These are phyloP conservation scores for Solanum aculeatissimum DNA, from an alignment of 305 asterid genomes.

Conservation along the genomic window DNA sequence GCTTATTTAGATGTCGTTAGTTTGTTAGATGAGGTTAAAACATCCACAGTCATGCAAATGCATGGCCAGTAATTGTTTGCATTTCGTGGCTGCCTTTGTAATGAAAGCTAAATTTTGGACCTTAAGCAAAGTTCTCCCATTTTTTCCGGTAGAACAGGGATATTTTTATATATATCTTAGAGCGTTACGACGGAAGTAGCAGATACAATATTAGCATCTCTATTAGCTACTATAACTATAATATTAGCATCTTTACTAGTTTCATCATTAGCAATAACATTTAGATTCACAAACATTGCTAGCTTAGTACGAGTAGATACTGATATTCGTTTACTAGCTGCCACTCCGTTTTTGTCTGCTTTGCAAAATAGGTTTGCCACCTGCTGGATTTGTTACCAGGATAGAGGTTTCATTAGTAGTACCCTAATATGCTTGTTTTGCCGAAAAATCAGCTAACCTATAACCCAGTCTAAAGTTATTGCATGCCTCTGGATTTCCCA, in stretches of 20 bases:
- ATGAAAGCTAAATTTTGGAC: slow-evolving; percentile 4
- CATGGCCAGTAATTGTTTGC: neutral
- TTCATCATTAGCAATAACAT: neutral
- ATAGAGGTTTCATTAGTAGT: too few relatives aligned
- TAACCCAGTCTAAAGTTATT: neutral
- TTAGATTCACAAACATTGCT: neutral
- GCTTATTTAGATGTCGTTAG: neutral
- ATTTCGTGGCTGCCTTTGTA: neutral
- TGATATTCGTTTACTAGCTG: neutral
- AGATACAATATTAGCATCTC: too few relatives aligned
- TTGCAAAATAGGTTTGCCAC: neutral
- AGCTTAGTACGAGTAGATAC: neutral
- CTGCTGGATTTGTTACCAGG: neutral
- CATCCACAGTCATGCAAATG: neutral
- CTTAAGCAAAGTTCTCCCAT: neutral
- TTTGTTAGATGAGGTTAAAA: neutral
- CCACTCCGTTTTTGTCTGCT: neutral
- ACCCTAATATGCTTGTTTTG: neutral
- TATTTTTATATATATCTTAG: too few relatives aligned
- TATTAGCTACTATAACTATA: neutral
- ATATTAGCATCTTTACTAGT: neutral
- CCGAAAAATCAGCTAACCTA: neutral
- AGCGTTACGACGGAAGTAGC: too few relatives aligned
- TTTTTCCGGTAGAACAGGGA: too few relatives aligned
- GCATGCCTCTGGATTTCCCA: neutral